These are phyloP conservation scores for Acanthochlamys bracteata DNA, from an alignment of 106 monocot species.

Conservation along the genomic window DNA sequence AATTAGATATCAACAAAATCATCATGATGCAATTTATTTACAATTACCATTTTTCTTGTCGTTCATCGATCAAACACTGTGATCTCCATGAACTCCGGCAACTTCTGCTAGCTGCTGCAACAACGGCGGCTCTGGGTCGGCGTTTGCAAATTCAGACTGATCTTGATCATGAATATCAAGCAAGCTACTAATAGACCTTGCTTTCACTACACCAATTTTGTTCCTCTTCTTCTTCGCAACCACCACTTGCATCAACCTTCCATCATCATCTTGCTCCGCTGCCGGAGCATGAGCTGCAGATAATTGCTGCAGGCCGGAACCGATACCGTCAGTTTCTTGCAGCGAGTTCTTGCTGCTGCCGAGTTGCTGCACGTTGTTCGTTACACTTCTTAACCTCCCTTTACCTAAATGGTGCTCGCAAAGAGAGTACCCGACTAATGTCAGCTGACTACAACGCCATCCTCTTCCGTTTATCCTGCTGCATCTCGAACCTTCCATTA, in stretches of 20 bases:
- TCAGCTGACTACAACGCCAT: constrained; percentile 83
- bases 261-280: constrained; percentile 2
- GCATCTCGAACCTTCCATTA: constrained; percentile 83
- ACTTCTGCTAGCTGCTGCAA: neutral
- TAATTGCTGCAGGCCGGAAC: too few relatives aligned
- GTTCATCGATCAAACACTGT: neutral
- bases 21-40: too few relatives aligned
- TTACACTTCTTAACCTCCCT: constrained; percentile 60
- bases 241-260: neutral
- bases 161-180: constrained; percentile 15
- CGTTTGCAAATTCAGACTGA: neutral
- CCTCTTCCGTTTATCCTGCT: constrained; percentile 91
- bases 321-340: neutral
- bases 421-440: constrained; percentile 76
- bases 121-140: neutral
- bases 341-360: constrained; percentile 8
- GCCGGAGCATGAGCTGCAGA: neutral
- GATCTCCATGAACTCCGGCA: neutral
- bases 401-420: constrained; percentile 95
- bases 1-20: too few relatives aligned
- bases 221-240: constrained; percentile 22
- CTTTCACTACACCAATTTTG: constrained; percentile 62
- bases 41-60: neutral
- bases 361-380: constrained; percentile 14
- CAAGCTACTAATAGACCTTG: constrained; percentile 59